Conservation (phyloP, 129 eudicot species). For the Heracleum sosnowskyi region DNA sequence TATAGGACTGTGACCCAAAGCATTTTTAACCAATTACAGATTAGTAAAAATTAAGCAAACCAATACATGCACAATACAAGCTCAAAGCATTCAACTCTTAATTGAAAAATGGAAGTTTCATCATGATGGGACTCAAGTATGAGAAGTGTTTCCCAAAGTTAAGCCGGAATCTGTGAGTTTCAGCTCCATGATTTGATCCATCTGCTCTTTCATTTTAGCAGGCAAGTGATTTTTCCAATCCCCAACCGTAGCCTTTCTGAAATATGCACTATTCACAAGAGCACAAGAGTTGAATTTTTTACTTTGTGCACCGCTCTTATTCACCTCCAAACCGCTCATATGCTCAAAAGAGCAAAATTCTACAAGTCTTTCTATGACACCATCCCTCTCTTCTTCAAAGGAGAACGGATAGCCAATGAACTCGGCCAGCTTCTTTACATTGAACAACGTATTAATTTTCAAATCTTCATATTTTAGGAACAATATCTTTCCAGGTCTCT, state of each 20-base stretch:
- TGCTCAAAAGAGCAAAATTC: neutral
- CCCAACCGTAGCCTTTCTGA: neutral
- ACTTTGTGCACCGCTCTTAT: neutral
- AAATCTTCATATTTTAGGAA: neutral
- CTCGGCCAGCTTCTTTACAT: neutral
- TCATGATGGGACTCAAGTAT: neutral
- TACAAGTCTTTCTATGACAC: neutral
- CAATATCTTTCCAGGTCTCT: neutral
- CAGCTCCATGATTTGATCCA: neutral
- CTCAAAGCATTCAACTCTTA: neutral
- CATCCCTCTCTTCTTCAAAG: neutral
- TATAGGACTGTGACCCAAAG: neutral
- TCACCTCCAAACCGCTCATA: neutral
- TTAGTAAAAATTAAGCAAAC: neutral
- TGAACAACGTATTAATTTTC: neutral
- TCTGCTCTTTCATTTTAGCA: neutral
- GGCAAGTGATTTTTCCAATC: neutral
- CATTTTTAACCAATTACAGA: neutral
- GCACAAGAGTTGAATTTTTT: rapidly evolving
- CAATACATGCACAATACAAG: neutral
- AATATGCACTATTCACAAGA: neutral
- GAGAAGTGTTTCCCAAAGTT: neutral
- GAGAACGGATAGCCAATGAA: neutral
- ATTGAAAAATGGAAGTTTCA: neutral
- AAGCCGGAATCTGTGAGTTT: neutral